A percentile compares a stretch with the other conserved stretches of the same genome.
Evolutionary conservation across 495 filamentous ascomycete genomes (phyloP).

Genomic region (Physcia stellaris): DNA sequence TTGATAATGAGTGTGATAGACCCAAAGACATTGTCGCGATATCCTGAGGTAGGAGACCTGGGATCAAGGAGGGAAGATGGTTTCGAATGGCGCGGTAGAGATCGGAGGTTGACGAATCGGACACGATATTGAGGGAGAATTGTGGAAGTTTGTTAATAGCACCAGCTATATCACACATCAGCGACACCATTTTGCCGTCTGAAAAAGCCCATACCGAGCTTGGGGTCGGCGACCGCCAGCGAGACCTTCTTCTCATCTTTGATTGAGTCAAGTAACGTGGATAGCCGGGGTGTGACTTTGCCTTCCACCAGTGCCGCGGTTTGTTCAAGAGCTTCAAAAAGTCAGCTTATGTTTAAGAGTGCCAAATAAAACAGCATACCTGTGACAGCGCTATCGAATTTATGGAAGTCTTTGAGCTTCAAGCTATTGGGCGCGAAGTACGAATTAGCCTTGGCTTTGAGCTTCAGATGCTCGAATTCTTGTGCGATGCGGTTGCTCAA

Average conservation of each 20-base stretch:
- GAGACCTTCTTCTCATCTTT: slow-evolving; percentile 98
- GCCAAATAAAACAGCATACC: too few relatives aligned
- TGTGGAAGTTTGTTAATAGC: slow-evolving; percentile 87
- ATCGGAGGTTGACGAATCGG: slow-evolving; percentile 75
- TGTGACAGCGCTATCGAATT: slow-evolving; percentile 81
- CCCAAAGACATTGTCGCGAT: slow-evolving; percentile 88
- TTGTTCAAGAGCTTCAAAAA: slow-evolving; percentile 60
- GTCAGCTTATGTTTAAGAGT: slow-evolving; percentile 1
- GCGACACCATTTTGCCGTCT: background rate
- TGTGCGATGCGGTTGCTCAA: slow-evolving; percentile 3
- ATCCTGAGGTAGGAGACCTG: slow-evolving; percentile 70
- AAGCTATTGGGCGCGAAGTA: slow-evolving; percentile 40
- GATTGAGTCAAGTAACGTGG: slow-evolving; percentile 68
- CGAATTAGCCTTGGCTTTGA: slow-evolving; percentile 12
- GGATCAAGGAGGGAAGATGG: slow-evolving; percentile 81
- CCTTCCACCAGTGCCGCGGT: slow-evolving; percentile 75
- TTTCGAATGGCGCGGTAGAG: slow-evolving; percentile 88
- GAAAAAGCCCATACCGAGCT: slow-evolving; percentile 49
- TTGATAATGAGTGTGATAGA: slow-evolving; percentile 92
- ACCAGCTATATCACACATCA: slow-evolving; percentile 35
- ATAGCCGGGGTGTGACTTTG: slow-evolving; percentile 87
- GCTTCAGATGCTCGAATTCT: slow-evolving; percentile 3
- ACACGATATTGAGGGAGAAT: slow-evolving; percentile 68
- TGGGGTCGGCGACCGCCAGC: slow-evolving; percentile 86
- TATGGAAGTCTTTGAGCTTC: slow-evolving; percentile 90